Evolutionary conservation across 345 rosid genomes (phyloP), one percentile per base, ranked within the genome.

Genomic region (Gossypium ekmanianum): DNA sequence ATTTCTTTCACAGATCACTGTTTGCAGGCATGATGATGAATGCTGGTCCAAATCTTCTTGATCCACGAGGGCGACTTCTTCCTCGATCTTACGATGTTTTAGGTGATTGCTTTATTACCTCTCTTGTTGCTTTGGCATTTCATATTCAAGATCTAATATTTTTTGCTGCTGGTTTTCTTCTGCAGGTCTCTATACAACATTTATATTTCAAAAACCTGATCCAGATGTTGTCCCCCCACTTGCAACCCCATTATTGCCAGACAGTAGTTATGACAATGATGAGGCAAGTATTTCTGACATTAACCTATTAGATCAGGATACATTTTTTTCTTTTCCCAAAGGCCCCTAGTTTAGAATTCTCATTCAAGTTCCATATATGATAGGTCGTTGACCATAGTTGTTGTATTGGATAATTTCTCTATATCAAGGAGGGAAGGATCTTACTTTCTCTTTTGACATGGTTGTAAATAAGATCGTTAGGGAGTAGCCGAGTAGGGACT

Each of bases 161-260:
- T 79, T 71, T 48, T 63, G 14, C 61, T 29, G 47, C 47, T 17
- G 56, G 47, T 52, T 50, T 27, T 16, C 44, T 47, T 79, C 44
- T 72, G 61, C 86, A 95, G 99, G 99, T 77, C 89, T 95, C 24
- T 93, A 90, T 78, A 80, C 96, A 5, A 91, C 96, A 55, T 90
- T 93, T 73, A 91, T 91, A 85, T 90, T 95, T 80, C 96, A 90
- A 72, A 95, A 93, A 87, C 99, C 97, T 3, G 91, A 95, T 83
- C 99, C 97, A 47, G 99, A 95, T 80, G 83, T 90, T 76, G 90
- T 61, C 7, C 99, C 93, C 24, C 99, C 99, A 51, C 83, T 95
- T 34, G 70, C 81, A 39, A 91, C 93, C 73, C 99, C 99, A 45
- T 18, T 88, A 55, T 65, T 89, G 84, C 87, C 72, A 51, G 92